A percentile compares a stretch with the other conserved stretches of the same genome.
Conservation (phyloP, 2,329 filamentous ascomycete species). For the Rugonectria rugulosa region DNA sequence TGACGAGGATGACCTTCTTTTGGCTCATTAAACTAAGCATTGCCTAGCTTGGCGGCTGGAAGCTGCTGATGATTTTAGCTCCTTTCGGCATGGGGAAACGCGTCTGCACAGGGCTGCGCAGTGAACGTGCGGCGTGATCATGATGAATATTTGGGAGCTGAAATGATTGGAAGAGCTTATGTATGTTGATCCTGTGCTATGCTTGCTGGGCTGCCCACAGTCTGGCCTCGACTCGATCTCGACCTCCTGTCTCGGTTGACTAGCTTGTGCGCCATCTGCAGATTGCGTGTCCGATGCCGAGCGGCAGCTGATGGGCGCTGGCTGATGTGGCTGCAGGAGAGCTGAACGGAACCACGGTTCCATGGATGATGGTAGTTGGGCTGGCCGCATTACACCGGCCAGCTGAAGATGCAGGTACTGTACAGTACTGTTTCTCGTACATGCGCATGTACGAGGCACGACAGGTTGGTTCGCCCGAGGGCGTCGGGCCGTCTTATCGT, state of each 20-base stretch:
- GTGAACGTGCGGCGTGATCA: constrained; percentile 5
- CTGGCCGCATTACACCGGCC: constrained; percentile 11
- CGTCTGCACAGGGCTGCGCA: constrained; percentile 6
- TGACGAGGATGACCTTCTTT: constrained; percentile 4
- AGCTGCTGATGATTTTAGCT: background rate
- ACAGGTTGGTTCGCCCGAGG: constrained; percentile 4
- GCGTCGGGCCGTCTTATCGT: constrained; percentile 9
- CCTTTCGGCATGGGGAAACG: background rate
- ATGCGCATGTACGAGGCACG: too few relatives aligned
- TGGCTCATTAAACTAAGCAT: background rate
- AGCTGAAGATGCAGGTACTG: constrained; percentile 2
- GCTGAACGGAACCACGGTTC: constrained; percentile 7
- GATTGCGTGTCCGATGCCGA: constrained; percentile 2
- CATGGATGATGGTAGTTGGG: constrained; percentile 1
- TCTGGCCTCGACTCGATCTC: too few relatives aligned
- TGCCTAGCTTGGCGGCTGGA: background rate
- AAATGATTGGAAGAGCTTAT: background rate
- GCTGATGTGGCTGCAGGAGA: constrained; percentile 5
- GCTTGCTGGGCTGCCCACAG: background rate
- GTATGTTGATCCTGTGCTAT: background rate
- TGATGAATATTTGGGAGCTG: background rate
- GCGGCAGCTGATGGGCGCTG: constrained; percentile 4
- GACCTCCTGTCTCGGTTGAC: too few relatives aligned
- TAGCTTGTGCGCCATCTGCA: background rate
- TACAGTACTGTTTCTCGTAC: too few relatives aligned